A percentile compares a stretch with the other conserved stretches of the same genome.
Conservation (phyloP, 2,329 filamentous ascomycete genomes). For the Pestalotiopsis fici region DNA sequence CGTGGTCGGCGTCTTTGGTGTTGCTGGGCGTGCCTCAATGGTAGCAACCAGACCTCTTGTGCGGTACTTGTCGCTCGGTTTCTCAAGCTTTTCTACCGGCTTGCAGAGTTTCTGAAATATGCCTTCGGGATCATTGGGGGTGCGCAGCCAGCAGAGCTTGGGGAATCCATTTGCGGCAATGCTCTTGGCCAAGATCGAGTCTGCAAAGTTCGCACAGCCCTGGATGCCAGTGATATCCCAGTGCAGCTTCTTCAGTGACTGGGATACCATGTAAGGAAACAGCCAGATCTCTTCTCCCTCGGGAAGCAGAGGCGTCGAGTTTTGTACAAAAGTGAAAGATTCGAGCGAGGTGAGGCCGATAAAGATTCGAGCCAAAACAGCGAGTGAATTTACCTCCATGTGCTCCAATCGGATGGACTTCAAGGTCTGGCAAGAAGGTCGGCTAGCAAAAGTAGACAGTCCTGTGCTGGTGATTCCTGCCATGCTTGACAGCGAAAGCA, state of each 20-base stretch:
- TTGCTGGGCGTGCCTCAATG: conserved; percentile 18
- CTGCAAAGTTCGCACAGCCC: conserved; percentile 48
- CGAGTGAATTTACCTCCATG: conserved; percentile 55
- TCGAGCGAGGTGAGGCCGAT: conserved; percentile 52
- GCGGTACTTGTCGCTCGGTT: conserved; percentile 50
- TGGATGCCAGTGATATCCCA: conserved; percentile 63
- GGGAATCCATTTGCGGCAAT: conserved; percentile 67
- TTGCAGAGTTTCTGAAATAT: conserved; percentile 69
- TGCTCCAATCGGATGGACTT: conserved; percentile 56
- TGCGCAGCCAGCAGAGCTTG: conserved; percentile 56
- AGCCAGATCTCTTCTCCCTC: conserved; percentile 59
- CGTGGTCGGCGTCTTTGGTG: conserved; percentile 35
- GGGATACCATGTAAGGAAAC: conserved; percentile 64
- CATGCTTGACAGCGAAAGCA: conserved; percentile 56
- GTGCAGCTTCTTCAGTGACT: conserved; percentile 55
- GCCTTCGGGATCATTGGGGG: conserved; percentile 70
- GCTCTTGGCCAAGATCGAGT: conserved; percentile 63
- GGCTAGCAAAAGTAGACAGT: conserved; percentile 57
- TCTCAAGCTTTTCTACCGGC: conserved; percentile 56
- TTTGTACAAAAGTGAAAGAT: conserved; percentile 56
- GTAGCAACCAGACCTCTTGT: conserved; percentile 27
- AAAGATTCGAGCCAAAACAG: conserved; percentile 59
- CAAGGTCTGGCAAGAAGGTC: conserved; percentile 45
- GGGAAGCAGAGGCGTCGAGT: conserved; percentile 54
- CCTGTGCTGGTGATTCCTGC: conserved; percentile 57